Conservation (phyloP, 2,329 filamentous ascomycete genomes). For the Hypoxylon sp. region DNA sequence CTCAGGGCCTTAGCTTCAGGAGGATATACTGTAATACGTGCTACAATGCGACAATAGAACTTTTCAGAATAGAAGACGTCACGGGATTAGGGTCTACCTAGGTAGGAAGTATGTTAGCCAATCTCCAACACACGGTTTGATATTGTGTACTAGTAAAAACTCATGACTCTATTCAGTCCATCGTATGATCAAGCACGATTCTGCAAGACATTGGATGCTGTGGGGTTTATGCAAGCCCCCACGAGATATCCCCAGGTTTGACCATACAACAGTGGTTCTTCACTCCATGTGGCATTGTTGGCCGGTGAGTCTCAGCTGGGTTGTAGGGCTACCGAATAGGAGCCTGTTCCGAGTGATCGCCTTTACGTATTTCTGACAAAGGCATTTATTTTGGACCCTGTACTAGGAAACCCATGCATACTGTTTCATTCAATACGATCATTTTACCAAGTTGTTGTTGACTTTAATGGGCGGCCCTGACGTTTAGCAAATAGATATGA, state of each 20-base stretch:
- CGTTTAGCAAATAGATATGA: not conserved
- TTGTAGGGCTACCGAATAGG: constrained; percentile 39
- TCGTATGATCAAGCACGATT: too few relatives aligned
- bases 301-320: constrained; percentile 25
- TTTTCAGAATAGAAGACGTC: not conserved
- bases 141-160: too few relatives aligned
- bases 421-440: not conserved
- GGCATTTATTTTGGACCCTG: not conserved
- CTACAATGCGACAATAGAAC: not conserved
- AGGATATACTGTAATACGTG: not conserved
- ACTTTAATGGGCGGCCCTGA: not conserved
- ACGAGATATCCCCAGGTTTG: constrained; percentile 14
- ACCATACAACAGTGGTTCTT: constrained; percentile 10
- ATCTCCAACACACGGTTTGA: constrained; percentile 1
- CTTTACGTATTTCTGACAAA: constrained; percentile 5
- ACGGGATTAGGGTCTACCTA: not conserved
- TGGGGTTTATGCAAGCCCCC: constrained; percentile 26
- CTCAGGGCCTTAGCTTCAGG: constrained; percentile 25
- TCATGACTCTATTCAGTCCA: too few relatives aligned
- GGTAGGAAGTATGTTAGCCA: not conserved
- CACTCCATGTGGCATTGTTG: constrained; percentile 8
- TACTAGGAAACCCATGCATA: not conserved
- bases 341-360: constrained; percentile 21
- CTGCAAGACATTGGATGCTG: constrained; percentile 25
- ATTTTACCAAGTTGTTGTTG: too few relatives aligned